These are phyloP conservation scores for Quercus bicolor DNA, from an alignment of 306 rosid genomes.

Conservation along the genomic window DNA sequence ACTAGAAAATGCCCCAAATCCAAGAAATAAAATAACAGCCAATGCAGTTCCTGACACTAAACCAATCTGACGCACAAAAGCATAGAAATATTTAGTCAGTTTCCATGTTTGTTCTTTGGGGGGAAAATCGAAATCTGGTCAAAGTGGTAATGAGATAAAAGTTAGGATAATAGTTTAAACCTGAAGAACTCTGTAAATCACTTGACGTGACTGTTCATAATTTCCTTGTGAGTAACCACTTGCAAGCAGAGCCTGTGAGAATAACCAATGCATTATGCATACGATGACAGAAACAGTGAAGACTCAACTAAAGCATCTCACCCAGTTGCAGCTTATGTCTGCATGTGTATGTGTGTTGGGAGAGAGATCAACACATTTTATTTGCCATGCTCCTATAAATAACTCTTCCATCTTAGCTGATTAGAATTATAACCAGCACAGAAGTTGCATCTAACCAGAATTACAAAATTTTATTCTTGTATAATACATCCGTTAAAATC, in stretches of 20 bases:
- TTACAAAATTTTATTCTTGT: background rate
- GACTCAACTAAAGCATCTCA: slow-evolving; percentile 2
- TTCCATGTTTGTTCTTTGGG: background rate
- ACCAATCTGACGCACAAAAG: slow-evolving; percentile 63
- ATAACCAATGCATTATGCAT: slow-evolving; percentile 7
- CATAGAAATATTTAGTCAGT: slow-evolving; percentile 23
- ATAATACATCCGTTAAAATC: background rate
- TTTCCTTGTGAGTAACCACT: slow-evolving; percentile 64
- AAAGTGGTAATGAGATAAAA: background rate
- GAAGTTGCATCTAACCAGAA: background rate
- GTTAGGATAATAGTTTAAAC: slow-evolving; percentile 23
- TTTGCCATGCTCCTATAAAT: background rate
- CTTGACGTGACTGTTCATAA: slow-evolving; percentile 63
- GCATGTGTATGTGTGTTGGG: background rate
- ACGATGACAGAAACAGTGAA: slow-evolving; percentile 12
- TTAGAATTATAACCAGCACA: background rate
- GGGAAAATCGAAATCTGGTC: background rate
- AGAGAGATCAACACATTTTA: background rate
- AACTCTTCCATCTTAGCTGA: background rate
- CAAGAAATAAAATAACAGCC: slow-evolving; percentile 61
- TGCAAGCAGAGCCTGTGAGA: slow-evolving; percentile 80
- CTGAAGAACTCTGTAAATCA: slow-evolving; percentile 73
- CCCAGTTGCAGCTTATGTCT: background rate
- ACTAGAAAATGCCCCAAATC: slow-evolving; percentile 72
- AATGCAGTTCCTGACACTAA: slow-evolving; percentile 56